These are phyloP conservation scores for Sordariomycetes sp. DNA, from an alignment of 2,329 filamentous ascomycete genomes.

Conservation along the genomic window DNA sequence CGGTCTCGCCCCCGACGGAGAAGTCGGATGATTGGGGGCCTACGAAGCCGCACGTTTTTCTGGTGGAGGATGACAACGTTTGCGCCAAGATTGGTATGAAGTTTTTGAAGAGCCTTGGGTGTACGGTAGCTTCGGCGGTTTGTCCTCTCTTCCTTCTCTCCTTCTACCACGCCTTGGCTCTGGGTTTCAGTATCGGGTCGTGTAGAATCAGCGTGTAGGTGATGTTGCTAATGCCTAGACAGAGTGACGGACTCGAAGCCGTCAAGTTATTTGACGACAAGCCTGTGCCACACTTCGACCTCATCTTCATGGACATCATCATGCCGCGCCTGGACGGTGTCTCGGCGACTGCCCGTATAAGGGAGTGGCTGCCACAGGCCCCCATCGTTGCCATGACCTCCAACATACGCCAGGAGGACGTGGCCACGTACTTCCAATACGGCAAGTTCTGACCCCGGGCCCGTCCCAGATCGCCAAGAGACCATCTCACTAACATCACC, in stretches of 20 bases:
- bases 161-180: not conserved
- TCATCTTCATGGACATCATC: slow-evolving; percentile 87
- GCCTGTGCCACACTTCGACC: slow-evolving; percentile 38
- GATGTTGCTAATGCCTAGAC: not conserved
- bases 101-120: slow-evolving; percentile 52
- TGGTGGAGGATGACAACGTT: slow-evolving; percentile 73
- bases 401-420: slow-evolving; percentile 92
- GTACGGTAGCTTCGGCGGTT: slow-evolving; percentile 55
- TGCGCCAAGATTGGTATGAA: slow-evolving; percentile 56
- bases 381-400: slow-evolving; percentile 98
- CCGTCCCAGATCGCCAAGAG: not conserved
- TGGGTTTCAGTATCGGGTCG: no score
- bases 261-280: slow-evolving; percentile 31
- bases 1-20: slow-evolving; percentile 24
- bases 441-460: slow-evolving; percentile 53
- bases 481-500: not conserved
- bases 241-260: slow-evolving; percentile 71
- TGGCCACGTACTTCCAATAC: slow-evolving; percentile 93
- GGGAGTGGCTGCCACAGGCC: slow-evolving; percentile 67
- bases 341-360: slow-evolving; percentile 84
- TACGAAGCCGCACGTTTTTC: slow-evolving; percentile 64
- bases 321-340: slow-evolving; percentile 96
- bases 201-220: no score
- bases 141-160: slow-evolving; percentile 21
- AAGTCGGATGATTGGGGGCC: slow-evolving; percentile 37